Base-by-base conservation (phyloP, 2,329 filamentous ascomycete genomes). In the Aspergillus niger region DNA sequence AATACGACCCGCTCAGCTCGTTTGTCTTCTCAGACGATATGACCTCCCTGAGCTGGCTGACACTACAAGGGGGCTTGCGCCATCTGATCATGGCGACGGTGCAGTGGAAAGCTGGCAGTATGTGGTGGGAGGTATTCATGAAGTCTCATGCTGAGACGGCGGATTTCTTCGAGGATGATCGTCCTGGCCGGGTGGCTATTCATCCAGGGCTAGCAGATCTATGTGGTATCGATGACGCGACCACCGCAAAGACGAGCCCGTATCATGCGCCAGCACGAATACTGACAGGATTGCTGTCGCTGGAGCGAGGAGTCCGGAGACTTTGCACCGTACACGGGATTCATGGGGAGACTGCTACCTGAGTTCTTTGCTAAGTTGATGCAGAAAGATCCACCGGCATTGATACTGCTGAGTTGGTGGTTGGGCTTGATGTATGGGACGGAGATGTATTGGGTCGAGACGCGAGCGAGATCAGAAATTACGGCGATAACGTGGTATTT, bases 211-310 rank as follows among this genome's bases (percentile, higher is more conserved):
- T 78, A 13, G 73, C 74, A 3, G 69, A 74, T 51, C 58, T 78
- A 1, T 78, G 75, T 57, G 70, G 65, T 1, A 74, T 78, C n/a
- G 61, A 62, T 10, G 67, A 72, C 0, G 63, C 54, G 5, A 67
- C 71, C 4, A 74, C 72, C 1, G 61, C 69, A 26, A 64, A 70
- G 20, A 66, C 63, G 47, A 77, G 76, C 44, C 71, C 75, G 0
- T 79, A 74, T 57, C 66, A 75, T n/a, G 75, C 70, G 69, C 73
- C 75, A 1, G 63, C 76, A 54, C 67, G 73, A 2, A 73, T 76
- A 66, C 63, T 80, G 13, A 68, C 70, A 8, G 62, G 63, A 3
- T 56, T 79, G n/a, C 64, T 79, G 8, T 44, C 61, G 4, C 57
- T 76, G 5, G 69, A 74, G 44, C 63, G 64, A 3, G 60, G 55